Base-by-base conservation (phyloP, 306 rosid species). In the Fragaria iinumae region DNA sequence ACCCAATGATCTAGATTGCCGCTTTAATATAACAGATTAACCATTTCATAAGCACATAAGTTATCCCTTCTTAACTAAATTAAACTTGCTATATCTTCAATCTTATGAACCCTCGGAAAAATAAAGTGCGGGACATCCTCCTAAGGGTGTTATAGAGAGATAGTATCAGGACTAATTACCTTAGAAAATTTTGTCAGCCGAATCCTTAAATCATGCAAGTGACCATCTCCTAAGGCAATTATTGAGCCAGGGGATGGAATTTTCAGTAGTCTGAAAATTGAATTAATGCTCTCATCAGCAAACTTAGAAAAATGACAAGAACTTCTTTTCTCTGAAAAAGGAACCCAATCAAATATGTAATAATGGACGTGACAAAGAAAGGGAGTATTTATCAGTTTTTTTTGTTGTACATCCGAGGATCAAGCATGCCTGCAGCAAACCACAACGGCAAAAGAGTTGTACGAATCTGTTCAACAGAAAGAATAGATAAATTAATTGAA, bases 371-470 rank as follows among this genome's bases (percentile, higher is more conserved):
- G 68, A 41, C 47, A 80, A 84, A 76, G 77, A 83, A 89, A 36
- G 78, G 53, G 63, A 74, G 47, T 23, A 83, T 79, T 70, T 77
- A 73, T 63, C 68, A 50, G 43, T 71, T 84, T 83, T 74, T 43
- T 65, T 38, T 64, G 21, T 48, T 76, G 77, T 78, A 76, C 72
- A 70, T 62, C 70, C 67, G 56, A 84, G 80, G 76, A 78, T 68
- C 27, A 47, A 47, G 68, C 64, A 57, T 89, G 90, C 97, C 93
- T 83, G 91, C 89, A 82, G 89, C 90, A 89, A 86, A 90, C 91
- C 91, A 84, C 85, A 92, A 75, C 38, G 97, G 96, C 84, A 90
- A 92, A 82, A 92, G 92, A 74, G 87, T 82, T 74, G 84, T 62
- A 77, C 79, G 91, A 80, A 92, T 78, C 97, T 92, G 93, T 73